Evolutionary conservation across 2,329 filamentous ascomycete species (phyloP), one percentile per base, ranked within the genome.

Genomic region (Trichoderma atroviride): DNA sequence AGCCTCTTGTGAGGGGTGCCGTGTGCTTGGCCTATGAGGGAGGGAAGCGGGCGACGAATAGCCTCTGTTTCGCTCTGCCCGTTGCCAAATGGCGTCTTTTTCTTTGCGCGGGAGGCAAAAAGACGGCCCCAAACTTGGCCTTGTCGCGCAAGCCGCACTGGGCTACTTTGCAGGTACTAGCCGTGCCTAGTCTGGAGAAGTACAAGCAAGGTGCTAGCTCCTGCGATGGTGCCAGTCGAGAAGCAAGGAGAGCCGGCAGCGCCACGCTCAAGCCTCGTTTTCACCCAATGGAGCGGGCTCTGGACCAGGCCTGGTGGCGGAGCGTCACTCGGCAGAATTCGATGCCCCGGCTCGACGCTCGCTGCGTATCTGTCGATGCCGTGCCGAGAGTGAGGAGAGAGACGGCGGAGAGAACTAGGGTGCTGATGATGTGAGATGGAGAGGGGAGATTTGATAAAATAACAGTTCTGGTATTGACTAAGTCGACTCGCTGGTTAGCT

Each of bases 271-370:
- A 67, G 40, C 40, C 55, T 50, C 27, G 64, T 59, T 67, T 37
- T 55, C 40, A 31, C 43, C 64, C 64, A 67, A 52, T 59, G 37
- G 40, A n/a, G 55, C 37, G 64, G 64, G 29, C 27, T 67, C 29
- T 37, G n/a, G 63, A 37, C 63, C 27, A 52, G 63, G 63, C 63
- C 55, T 27, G 53, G 53, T 58, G 64, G 64, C 64, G 64, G 64
- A 67, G 64, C 56, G 64, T 67, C 55, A 52, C 64, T 67, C 64
- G 64, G 64, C 64, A 67, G 64, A 67, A 67, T 67, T 67, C 64
- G 64, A 67, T 47, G 40, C 55, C 64, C 64, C 55, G 64, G 64
- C 31, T 55, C 61, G 61, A 59, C 22, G n/a, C 27, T 31, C n/a
- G 33, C 22, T 29, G 57, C 35, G 35, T 16, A 27, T 57, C 35